Evolutionary conservation across 2,329 filamentous ascomycete species (phyloP).

Genomic region (Pseudocercospora eumusae): DNA sequence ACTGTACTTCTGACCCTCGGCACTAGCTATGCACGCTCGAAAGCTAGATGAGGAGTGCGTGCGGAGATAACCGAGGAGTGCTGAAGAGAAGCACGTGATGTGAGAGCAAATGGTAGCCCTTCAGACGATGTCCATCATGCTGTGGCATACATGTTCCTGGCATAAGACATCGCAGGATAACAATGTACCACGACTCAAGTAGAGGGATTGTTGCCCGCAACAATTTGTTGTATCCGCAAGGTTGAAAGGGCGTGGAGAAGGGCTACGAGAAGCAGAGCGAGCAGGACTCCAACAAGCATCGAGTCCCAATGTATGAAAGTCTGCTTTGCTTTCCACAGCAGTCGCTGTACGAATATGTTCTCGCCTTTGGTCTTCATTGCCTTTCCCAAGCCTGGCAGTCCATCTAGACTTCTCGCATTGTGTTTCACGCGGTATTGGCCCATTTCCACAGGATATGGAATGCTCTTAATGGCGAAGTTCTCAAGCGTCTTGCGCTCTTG

Average conservation of each 20-base stretch:
- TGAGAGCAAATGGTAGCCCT: no score
- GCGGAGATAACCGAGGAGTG: slow-evolving; percentile 3
- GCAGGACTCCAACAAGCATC: slow-evolving; percentile 28
- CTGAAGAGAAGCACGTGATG: not conserved
- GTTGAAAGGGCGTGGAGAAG: not conserved
- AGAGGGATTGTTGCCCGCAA: not conserved
- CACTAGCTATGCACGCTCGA: not conserved
- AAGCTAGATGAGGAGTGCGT: slow-evolving; percentile 1
- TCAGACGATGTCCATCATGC: not conserved
- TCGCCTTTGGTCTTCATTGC: slow-evolving; percentile 56
- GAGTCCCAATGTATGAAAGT: slow-evolving; percentile 32
- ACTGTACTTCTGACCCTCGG: not conserved
- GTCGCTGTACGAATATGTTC: slow-evolving; percentile 49
- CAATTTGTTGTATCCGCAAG: not conserved
- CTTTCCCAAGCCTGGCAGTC: slow-evolving; percentile 58
- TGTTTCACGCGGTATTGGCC: slow-evolving; percentile 58
- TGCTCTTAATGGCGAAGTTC: slow-evolving; percentile 53
- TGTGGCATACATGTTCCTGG: not conserved
- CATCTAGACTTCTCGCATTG: slow-evolving; percentile 61
- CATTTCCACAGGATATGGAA: slow-evolving; percentile 52
- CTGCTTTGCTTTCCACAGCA: slow-evolving; percentile 7
- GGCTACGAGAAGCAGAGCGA: slow-evolving; percentile 22
- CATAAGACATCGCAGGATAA: no score
- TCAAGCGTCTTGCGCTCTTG: slow-evolving; percentile 60
- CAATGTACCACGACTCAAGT: no score